phyloP scores from a whole-genome alignment of 257 asterid species.

The Gardenia jasminoides region DNA sequence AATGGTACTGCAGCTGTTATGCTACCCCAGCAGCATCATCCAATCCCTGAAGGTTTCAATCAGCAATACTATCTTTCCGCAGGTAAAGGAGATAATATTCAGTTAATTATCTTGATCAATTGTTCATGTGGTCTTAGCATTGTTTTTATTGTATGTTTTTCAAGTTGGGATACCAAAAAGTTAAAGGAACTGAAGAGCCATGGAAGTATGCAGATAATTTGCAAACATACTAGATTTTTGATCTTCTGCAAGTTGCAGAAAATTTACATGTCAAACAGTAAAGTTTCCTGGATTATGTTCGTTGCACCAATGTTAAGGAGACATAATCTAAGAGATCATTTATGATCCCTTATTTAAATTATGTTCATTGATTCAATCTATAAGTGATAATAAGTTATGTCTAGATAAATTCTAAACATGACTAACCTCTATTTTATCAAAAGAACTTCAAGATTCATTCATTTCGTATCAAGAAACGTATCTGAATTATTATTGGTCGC shows the following conservation, averaged over 20 bases:
- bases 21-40: conserved; percentile 53
- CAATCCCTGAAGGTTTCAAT: conserved; percentile 41
- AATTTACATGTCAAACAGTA: background rate
- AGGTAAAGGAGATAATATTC: conserved; percentile 33
- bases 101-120: background rate
- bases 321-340: background rate
- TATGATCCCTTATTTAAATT: background rate
- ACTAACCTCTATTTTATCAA: background rate
- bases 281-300: background rate
- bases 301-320: background rate
- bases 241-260: background rate
- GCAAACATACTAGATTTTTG: background rate
- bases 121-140: too few species aligned
- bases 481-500: background rate
- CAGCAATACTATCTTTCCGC: conserved; percentile 42
- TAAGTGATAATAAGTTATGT: background rate
- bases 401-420: background rate
- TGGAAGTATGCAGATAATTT: background rate
- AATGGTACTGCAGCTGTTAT: conserved; percentile 23
- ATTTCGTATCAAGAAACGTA: background rate
- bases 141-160: background rate
- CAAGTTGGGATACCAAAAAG: background rate
- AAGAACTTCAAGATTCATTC: background rate
- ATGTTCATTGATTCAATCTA: background rate
- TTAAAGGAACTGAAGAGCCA: background rate